Conservation (phyloP, 345 rosid genomes). For the Firmiana major region DNA sequence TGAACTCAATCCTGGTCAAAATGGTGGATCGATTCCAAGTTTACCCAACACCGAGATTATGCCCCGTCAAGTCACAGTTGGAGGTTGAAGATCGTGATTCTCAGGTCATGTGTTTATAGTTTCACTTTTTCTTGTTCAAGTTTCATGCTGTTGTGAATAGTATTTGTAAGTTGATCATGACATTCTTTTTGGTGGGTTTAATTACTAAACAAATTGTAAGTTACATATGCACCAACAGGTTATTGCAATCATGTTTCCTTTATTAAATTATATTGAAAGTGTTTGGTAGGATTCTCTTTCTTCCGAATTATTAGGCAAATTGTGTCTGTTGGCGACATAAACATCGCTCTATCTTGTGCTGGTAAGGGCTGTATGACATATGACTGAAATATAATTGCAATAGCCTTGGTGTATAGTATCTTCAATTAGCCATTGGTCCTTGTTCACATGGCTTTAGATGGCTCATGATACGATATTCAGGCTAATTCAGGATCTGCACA, state of each 20-base stretch:
- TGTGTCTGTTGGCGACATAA: background rate
- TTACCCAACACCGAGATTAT: conserved; percentile 46
- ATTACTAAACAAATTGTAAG: conserved; percentile 10
- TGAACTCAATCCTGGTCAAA: conserved; percentile 26
- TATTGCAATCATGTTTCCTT: conserved; percentile 24
- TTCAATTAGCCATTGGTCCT: background rate
- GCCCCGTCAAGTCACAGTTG: conserved; percentile 55
- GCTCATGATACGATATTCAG: background rate
- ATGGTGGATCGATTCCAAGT: conserved; percentile 24
- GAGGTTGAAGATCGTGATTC: conserved; percentile 40
- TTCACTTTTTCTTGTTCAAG: background rate
- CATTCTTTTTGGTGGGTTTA: conserved; percentile 18
- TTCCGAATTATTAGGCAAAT: background rate
- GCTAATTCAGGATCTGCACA: background rate
- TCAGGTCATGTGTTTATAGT: conserved; percentile 16
- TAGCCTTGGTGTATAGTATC: background rate
- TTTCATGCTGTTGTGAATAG: conserved; percentile 41
- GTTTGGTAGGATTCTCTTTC: conserved; percentile 9
- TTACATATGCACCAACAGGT: conserved; percentile 26
- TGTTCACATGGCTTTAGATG: background rate
- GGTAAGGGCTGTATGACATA: background rate
- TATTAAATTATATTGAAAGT: conserved; percentile 4
- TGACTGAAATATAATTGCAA: background rate
- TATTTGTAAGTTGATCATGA: conserved; percentile 23
- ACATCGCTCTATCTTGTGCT: background rate